Conservation (phyloP, 495 filamentous ascomycete species). For the Clohesyomyces aquaticus region DNA sequence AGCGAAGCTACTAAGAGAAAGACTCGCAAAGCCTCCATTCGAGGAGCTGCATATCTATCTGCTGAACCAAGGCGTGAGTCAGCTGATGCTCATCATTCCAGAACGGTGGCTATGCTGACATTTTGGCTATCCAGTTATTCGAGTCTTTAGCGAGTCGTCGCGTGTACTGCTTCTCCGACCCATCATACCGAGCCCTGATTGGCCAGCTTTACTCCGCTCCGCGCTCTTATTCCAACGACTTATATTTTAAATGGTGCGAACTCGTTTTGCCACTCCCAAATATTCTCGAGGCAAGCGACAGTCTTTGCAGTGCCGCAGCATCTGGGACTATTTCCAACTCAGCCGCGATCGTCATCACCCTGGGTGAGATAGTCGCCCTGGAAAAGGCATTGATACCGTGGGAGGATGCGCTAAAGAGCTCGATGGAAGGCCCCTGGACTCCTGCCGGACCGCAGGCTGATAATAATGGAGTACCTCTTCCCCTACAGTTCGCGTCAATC, state of each 20-base stretch:
- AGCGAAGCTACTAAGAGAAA: constrained; percentile 11
- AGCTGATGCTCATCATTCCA: constrained; percentile 1
- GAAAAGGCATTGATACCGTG: constrained; percentile 17
- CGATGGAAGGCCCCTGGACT: constrained; percentile 16
- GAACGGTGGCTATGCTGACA: neutral
- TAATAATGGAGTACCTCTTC: constrained; percentile 18
- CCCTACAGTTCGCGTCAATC: constrained; percentile 29
- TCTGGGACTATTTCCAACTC: neutral
- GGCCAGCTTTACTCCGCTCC: constrained; percentile 16
- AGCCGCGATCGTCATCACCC: neutral
- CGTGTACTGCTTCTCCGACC: constrained; percentile 13
- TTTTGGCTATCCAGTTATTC: constrained; percentile 6
- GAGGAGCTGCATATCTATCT: constrained; percentile 28
- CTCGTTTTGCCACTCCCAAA: constrained; percentile 25
- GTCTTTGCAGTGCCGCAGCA: neutral
- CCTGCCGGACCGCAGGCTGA: constrained; percentile 7
- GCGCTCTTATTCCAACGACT: constrained; percentile 3
- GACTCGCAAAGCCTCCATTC: neutral
- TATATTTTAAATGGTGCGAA: constrained; percentile 32
- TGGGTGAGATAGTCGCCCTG: constrained; percentile 16
- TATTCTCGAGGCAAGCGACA: constrained; percentile 21
- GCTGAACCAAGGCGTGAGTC: constrained; percentile 17
- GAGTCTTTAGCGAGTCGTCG: constrained; percentile 19
- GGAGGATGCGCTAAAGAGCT: constrained; percentile 15
- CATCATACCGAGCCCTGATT: constrained; percentile 7